phyloP scores from a whole-genome alignment of 129 eudicot genomes.

The Saposhnikovia divaricata region DNA sequence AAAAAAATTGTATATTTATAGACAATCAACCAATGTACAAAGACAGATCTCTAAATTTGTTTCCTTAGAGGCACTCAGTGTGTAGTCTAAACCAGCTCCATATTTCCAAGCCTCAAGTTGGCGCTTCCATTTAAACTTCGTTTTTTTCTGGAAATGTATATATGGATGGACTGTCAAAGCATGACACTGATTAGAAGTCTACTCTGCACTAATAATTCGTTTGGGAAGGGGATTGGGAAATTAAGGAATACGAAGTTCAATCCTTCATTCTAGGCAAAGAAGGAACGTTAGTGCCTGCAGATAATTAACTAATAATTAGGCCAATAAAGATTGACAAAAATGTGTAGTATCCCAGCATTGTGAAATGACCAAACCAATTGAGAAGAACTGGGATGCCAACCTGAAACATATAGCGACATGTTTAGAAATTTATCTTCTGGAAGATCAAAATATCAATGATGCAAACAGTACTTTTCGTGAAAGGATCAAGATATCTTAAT shows the following conservation, averaged over 20 bases:
- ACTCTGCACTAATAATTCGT: background rate
- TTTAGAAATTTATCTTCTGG: too few species aligned
- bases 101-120: conserved; percentile 88
- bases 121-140: conserved; percentile 62
- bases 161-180: conserved; percentile 52
- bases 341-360: too few species aligned
- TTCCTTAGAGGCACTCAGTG: conserved; percentile 16
- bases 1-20: background rate
- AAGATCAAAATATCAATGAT: too few species aligned
- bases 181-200: background rate
- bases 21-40: background rate
- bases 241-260: background rate
- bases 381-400: too few species aligned
- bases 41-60: background rate
- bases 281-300: too few species aligned
- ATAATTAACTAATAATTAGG: too few species aligned
- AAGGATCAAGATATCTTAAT: too few species aligned
- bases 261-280: background rate
- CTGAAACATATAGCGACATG: too few species aligned
- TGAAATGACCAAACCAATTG: too few species aligned
- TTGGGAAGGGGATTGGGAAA: background rate
- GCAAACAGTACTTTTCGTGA: too few species aligned
- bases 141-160: conserved; percentile 43
- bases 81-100: conserved; percentile 91
- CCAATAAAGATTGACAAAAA: too few species aligned